Conservation (phyloP, 306 rosid genomes). For the Sophora flavescens region DNA sequence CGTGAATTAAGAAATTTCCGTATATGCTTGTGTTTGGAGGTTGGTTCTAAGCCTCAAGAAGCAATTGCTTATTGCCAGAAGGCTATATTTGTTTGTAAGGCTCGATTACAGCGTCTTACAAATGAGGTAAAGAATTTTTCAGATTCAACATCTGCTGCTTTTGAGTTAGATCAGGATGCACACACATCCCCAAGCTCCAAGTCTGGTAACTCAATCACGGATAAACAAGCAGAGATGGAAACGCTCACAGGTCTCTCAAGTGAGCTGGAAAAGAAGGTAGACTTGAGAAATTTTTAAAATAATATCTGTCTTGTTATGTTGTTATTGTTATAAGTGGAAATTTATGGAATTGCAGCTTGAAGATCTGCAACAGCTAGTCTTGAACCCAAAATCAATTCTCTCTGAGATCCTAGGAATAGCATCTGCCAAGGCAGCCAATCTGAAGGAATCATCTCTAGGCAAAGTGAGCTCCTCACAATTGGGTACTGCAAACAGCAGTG, state of each 20-base stretch:
- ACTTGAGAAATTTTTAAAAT: background rate
- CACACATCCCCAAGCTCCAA: conserved; percentile 41
- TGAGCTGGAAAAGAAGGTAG: conserved; percentile 94
- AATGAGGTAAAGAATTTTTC: conserved; percentile 63
- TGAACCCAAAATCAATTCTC: conserved; percentile 79
- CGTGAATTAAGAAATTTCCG: conserved; percentile 77
- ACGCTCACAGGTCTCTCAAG: conserved; percentile 77
- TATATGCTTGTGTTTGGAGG: conserved; percentile 89
- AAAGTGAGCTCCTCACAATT: conserved; percentile 65
- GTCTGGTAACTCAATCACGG: conserved; percentile 52
- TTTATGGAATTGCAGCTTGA: conserved; percentile 77
- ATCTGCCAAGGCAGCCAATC: conserved; percentile 63
- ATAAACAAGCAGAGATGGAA: conserved; percentile 84
- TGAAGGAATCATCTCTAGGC: conserved; percentile 56
- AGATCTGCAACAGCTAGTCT: conserved; percentile 82
- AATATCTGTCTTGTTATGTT: background rate
- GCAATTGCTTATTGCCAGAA: conserved; percentile 80
- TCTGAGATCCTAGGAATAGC: conserved; percentile 77
- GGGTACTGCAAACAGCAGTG: conserved; percentile 66
- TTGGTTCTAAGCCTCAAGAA: conserved; percentile 78
- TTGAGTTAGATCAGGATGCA: conserved; percentile 55
- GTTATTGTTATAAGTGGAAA: conserved; percentile 23
- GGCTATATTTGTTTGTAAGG: conserved; percentile 86
- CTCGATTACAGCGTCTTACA: conserved; percentile 66
- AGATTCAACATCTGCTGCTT: conserved; percentile 57